Percentiles rank a stretch among this genome's conserved stretches.
These are phyloP conservation scores for Parachaetomium inaequale DNA, from an alignment of 495 filamentous ascomycete species.

Conservation along the genomic window DNA sequence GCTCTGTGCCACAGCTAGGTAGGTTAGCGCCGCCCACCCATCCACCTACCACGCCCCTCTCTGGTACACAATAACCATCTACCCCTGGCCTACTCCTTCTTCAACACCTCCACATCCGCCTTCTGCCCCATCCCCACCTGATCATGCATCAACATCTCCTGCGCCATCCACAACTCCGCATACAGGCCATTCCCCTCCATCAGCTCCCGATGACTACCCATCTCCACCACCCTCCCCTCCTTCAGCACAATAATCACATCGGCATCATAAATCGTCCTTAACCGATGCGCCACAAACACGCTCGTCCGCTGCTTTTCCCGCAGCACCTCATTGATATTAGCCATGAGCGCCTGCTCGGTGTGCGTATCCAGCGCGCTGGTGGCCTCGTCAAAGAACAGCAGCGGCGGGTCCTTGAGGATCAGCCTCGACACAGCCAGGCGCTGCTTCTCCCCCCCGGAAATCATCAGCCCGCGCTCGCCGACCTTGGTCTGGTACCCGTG, in stretches of 20 bases:
- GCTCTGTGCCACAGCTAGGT: too few species aligned
- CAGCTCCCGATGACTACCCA: conserved; percentile 79
- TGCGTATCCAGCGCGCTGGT: conserved; percentile 95
- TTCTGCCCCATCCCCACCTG: too few species aligned
- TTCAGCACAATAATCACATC: conserved; percentile 91
- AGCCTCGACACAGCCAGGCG: conserved; percentile 81
- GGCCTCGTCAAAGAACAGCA: conserved; percentile 97
- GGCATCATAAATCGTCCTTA: conserved; percentile 91
- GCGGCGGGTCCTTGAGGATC: conserved; percentile 84
- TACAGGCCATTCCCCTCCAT: conserved; percentile 80
- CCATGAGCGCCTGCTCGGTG: conserved; percentile 86
- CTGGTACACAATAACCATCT: too few species aligned
- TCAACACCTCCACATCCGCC: too few species aligned
- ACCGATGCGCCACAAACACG: conserved; percentile 87
- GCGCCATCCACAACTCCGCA: conserved; percentile 72
- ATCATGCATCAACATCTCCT: conserved; percentile 30
- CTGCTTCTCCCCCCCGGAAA: conserved; percentile 95
- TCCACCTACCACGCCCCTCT: too few species aligned
- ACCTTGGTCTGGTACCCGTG: conserved; percentile 90
- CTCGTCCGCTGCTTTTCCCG: conserved; percentile 85
- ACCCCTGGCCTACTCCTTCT: too few species aligned
- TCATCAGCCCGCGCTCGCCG: conserved; percentile 97
- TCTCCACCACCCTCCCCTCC: conserved; percentile 77
- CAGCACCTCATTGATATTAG: conserved; percentile 91
- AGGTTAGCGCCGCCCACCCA: too few species aligned